These are phyloP conservation scores for Aspergillus calidoustus DNA, from an alignment of 2,329 filamentous ascomycete species.

Conservation along the genomic window DNA sequence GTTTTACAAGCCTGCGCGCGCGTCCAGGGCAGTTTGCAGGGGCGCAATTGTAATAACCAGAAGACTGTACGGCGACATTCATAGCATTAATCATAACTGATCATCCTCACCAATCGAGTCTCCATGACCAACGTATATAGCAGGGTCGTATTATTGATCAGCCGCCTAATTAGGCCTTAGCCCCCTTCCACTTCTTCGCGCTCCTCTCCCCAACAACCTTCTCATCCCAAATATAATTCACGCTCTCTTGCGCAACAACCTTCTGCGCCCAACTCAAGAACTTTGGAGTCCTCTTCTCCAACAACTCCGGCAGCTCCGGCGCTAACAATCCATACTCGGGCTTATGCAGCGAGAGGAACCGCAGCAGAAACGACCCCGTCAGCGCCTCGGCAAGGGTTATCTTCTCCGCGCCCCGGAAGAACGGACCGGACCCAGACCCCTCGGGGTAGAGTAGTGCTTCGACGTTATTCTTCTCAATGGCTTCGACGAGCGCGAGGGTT, in stretches of 20 bases:
- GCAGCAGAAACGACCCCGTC: constrained; percentile 64
- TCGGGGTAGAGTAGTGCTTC: constrained; percentile 67
- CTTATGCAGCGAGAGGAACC: constrained; percentile 61
- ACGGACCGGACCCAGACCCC: constrained; percentile 51
- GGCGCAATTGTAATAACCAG: too few relatives aligned
- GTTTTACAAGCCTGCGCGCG: too few relatives aligned
- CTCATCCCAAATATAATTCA: constrained; percentile 67
- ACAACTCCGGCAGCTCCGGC: constrained; percentile 51
- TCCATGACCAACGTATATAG: too few relatives aligned
- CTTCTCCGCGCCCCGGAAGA: constrained; percentile 66
- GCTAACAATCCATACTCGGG: constrained; percentile 55
- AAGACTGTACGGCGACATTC: too few relatives aligned
- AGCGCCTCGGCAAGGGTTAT: constrained; percentile 72
- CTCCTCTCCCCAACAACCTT: constrained; percentile 48
- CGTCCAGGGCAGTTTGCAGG: too few relatives aligned
- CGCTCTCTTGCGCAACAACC: constrained; percentile 66
- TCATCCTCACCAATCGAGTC: too few relatives aligned
- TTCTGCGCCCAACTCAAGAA: constrained; percentile 71
- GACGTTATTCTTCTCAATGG: constrained; percentile 72
- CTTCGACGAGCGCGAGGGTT: constrained; percentile 57
- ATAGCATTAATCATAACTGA: too few relatives aligned
- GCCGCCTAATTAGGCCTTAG: not conserved
- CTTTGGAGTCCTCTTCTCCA: constrained; percentile 64
- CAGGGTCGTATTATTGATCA: not conserved
- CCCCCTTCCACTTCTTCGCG: constrained; percentile 46